phyloP scores from a whole-genome alignment of 2,329 filamentous ascomycete species.

The Diaporthe batatas region DNA sequence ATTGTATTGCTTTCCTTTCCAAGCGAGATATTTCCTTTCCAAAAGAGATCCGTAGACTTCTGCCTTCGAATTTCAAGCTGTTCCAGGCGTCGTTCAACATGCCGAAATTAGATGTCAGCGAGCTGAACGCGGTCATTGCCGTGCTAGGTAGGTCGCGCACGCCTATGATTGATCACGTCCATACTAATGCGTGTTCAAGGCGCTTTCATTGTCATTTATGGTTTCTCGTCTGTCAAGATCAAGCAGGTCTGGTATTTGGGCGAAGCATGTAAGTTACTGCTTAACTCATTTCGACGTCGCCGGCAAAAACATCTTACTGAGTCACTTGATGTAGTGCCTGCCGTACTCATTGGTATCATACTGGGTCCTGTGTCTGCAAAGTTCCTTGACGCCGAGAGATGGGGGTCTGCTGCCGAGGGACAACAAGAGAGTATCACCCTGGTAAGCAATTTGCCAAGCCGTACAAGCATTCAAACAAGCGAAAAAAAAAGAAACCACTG shows the following conservation, averaged over 20 bases:
- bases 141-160: not conserved
- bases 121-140: not conserved
- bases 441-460: not conserved
- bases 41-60: no score
- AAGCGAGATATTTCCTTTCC: no score
- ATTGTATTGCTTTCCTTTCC: no score
- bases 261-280: not conserved
- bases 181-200: not conserved
- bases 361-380: not conserved
- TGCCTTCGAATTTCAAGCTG: no score
- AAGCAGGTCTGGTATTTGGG: not conserved
- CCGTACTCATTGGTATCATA: not conserved
- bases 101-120: not conserved
- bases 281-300: not conserved
- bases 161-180: rapidly evolving
- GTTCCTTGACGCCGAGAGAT: not conserved
- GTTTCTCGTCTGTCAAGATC: not conserved
- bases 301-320: not conserved
- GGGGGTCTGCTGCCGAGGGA: not conserved
- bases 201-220: not conserved
- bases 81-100: not conserved
- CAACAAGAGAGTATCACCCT: not conserved
- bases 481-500: no score
- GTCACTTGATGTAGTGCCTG: not conserved
- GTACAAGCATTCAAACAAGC: not conserved